Evolutionary conservation across 495 filamentous ascomycete species (phyloP).

Genomic region (Mycothermus thermophilus): DNA sequence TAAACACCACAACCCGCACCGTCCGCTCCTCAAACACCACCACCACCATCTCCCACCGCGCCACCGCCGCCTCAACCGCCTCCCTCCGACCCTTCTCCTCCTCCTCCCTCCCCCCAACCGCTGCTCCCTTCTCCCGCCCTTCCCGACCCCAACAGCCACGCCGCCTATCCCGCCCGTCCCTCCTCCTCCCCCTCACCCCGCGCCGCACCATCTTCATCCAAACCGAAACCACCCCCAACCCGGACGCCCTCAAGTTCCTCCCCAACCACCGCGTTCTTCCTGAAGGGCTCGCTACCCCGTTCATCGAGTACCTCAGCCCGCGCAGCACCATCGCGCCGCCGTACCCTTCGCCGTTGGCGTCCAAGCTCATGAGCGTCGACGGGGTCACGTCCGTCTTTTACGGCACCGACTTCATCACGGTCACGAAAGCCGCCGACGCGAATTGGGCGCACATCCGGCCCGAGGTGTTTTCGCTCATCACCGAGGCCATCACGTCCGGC

Average conservation of each 20-base stretch:
- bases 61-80: conserved; percentile 4
- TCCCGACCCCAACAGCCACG: conserved; percentile 11
- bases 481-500: conserved; percentile 71
- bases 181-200: conserved; percentile 1
- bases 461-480: conserved; percentile 89
- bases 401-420: conserved; percentile 88
- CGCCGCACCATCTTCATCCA: conserved; percentile 88
- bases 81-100: background rate
- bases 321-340: conserved; percentile 78
- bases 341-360: conserved; percentile 84
- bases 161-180: background rate
- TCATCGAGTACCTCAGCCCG: conserved; percentile 81
- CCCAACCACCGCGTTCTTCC: conserved; percentile 77
- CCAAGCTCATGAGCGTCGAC: conserved; percentile 77
- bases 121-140: conserved; percentile 5
- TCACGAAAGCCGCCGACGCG: conserved; percentile 74
- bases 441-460: conserved; percentile 93
- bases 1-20: conserved; percentile 7
- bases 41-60: conserved; percentile 1
- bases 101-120: conserved; percentile 2
- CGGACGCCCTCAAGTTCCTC: conserved; percentile 86
- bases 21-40: conserved; percentile 6
- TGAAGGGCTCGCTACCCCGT: conserved; percentile 52
- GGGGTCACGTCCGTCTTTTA: conserved; percentile 92
- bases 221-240: conserved; percentile 85